A percentile compares a stretch with the other conserved stretches of the same genome.
Conservation (phyloP, 306 rosid species). For the Datisca glomerata region DNA sequence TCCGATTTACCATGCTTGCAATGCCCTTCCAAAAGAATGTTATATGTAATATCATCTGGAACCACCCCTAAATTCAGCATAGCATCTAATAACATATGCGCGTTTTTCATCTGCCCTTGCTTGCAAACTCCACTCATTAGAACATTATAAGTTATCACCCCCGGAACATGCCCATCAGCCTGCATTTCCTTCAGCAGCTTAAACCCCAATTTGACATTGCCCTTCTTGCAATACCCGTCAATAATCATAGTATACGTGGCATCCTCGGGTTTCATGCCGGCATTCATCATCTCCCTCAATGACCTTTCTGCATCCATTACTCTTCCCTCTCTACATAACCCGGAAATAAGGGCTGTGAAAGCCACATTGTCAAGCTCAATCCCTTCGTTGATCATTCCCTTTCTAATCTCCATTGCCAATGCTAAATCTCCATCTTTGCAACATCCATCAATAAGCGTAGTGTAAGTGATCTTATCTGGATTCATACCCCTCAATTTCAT, state of each 20-base stretch:
- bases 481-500: slow-evolving; percentile 42
- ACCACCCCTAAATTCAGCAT: slow-evolving; percentile 73
- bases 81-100: slow-evolving; percentile 64
- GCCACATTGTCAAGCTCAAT: slow-evolving; percentile 60
- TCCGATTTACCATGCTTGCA: slow-evolving; percentile 43
- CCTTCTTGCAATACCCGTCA: slow-evolving; percentile 67
- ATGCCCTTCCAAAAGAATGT: slow-evolving; percentile 81
- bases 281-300: slow-evolving; percentile 59
- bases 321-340: slow-evolving; percentile 63
- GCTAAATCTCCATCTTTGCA: slow-evolving; percentile 74
- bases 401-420: slow-evolving; percentile 44
- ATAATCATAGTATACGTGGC: slow-evolving; percentile 67
- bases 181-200: slow-evolving; percentile 76
- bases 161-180: slow-evolving; percentile 39
- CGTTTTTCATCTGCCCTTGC: slow-evolving; percentile 93
- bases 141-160: slow-evolving; percentile 69
- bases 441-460: slow-evolving; percentile 72
- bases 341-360: slow-evolving; percentile 62
- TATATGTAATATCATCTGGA: slow-evolving; percentile 80
- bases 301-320: slow-evolving; percentile 39
- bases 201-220: slow-evolving; percentile 58
- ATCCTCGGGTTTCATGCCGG: slow-evolving; percentile 61
- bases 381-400: slow-evolving; percentile 42
- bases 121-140: slow-evolving; percentile 84
- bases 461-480: slow-evolving; percentile 73